Conservation (phyloP, 306 rosid species). For the Vicia villosa region DNA sequence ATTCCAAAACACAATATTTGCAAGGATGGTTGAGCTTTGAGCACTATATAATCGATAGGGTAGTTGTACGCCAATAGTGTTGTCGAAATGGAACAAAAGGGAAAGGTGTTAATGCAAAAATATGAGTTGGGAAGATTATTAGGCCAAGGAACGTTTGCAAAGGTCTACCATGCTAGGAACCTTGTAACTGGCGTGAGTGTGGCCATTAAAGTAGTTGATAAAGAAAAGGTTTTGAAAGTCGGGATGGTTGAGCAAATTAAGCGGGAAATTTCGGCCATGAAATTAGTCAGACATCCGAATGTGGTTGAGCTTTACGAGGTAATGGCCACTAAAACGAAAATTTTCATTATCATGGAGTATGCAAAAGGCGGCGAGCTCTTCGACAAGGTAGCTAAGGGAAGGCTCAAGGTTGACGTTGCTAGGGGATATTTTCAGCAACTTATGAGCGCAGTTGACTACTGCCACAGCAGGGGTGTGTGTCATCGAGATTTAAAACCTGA, state of each 20-base stretch:
- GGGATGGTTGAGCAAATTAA: constrained; percentile 93
- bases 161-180: constrained; percentile 87
- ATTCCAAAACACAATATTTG: constrained; percentile 53
- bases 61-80: constrained; percentile 29
- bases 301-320: constrained; percentile 96
- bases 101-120: constrained; percentile 73
- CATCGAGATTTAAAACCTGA: constrained; percentile 96
- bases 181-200: constrained; percentile 69
- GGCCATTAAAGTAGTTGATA: constrained; percentile 81
- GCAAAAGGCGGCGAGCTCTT: constrained; percentile 95
- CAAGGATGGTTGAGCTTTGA: constrained; percentile 74
- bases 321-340: constrained; percentile 93
- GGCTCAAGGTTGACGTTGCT: constrained; percentile 76
- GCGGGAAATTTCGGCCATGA: constrained; percentile 91
- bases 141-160: constrained; percentile 99
- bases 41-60: constrained; percentile 32
- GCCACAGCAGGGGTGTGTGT: constrained; percentile 86
- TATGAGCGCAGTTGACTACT: constrained; percentile 87
- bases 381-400: constrained; percentile 84
- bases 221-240: constrained; percentile 80
- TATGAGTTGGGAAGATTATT: constrained; percentile 78
- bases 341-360: constrained; percentile 90
- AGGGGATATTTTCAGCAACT: constrained; percentile 85
- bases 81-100: constrained; percentile 67
- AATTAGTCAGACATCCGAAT: constrained; percentile 71